Evolutionary conservation across 2,329 filamentous ascomycete genomes (phyloP), one percentile per base, ranked within the genome.

Genomic region (Monilinia fructicola): DNA sequence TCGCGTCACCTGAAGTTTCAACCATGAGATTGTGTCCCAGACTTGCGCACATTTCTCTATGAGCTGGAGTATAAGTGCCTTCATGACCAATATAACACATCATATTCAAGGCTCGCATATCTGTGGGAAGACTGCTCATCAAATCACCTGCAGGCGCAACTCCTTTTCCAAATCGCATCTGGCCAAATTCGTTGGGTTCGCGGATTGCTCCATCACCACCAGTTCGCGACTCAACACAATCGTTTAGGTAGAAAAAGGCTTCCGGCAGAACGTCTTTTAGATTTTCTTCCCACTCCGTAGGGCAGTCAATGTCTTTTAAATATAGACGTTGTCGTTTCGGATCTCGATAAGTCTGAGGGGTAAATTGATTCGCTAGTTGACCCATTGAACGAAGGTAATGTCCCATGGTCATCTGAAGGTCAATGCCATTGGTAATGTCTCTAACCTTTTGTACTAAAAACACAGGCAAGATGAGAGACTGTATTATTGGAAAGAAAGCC

Each of bases 1-100:
- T 83, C 65, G 89, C 85, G 23, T 85, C 81, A 3, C 86, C 81
- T 0, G 94, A 98, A 2, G 93, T 88, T 71, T 97, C 92, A 2
- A 99, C 93, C 95, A 99, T 98, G 73, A 99, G 94, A 75, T 99
- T 99, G 72, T 99, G 95, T 0, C 95, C 94, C 16, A 98, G 80
- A 46, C 91, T 96, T 16, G 92, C 95, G 78, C 95, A 99, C 95
- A 99, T 99, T 77, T 99, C 95, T 71, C 92, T 87, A 79, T 99
- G 95, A 0, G 93, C 89, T 12, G 95, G 94, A 0, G 95, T 99
- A 75, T 94, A 98, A 0, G 95, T 99, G 7, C 95, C 95, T 80
- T 99, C 95, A 74, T 98, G 94, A 0, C 95, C 95, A 73, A 98
- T 90, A 74, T 99, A 99, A 77, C 94, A 98, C 95, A 97, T 97